Conservation (phyloP, 2,329 filamentous ascomycete genomes). For the Leptographium radiaticola region DNA sequence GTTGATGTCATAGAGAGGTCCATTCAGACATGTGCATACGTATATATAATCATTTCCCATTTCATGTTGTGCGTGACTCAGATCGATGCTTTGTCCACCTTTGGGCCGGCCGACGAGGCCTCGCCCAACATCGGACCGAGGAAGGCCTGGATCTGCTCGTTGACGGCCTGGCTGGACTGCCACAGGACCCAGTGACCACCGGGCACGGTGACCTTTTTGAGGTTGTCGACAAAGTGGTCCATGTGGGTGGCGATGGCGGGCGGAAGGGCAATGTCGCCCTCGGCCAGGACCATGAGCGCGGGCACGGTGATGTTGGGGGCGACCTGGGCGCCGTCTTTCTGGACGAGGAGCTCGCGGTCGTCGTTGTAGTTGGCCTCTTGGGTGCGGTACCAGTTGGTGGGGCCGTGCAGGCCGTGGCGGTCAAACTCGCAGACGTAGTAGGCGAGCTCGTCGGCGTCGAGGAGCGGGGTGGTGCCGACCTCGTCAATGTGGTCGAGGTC, state of each 20-base stretch:
- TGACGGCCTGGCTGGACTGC: conserved; percentile 59
- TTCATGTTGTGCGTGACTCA: conserved; percentile 9
- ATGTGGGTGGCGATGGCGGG: conserved; percentile 59
- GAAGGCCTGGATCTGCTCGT: conserved; percentile 55
- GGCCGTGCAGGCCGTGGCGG: conserved; percentile 62
- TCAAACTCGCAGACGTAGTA: conserved; percentile 63
- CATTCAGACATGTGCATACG: no score
- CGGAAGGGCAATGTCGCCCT: conserved; percentile 58
- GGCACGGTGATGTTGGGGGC: conserved; percentile 32
- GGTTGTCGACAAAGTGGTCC: conserved; percentile 49
- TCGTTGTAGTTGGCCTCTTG: conserved; percentile 63
- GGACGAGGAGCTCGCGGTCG: conserved; percentile 44
- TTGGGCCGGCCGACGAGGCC: no score
- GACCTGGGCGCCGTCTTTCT: conserved; percentile 36
- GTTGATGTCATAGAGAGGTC: no score
- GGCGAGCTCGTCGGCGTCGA: conserved; percentile 58
- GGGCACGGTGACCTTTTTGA: conserved; percentile 53
- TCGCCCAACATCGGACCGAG: conserved; percentile 34
- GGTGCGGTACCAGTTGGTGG: conserved; percentile 81
- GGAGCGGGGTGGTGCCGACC: conserved; percentile 41
- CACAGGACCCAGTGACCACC: conserved; percentile 73
- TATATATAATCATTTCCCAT: no score
- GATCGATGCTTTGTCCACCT: conserved; percentile 21
- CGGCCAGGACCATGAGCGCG: conserved; percentile 62
- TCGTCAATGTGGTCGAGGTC: conserved; percentile 47